Base-by-base conservation (phyloP, 1,284 basidiomycete species). In the Tilletiopsis washingtonensis region DNA sequence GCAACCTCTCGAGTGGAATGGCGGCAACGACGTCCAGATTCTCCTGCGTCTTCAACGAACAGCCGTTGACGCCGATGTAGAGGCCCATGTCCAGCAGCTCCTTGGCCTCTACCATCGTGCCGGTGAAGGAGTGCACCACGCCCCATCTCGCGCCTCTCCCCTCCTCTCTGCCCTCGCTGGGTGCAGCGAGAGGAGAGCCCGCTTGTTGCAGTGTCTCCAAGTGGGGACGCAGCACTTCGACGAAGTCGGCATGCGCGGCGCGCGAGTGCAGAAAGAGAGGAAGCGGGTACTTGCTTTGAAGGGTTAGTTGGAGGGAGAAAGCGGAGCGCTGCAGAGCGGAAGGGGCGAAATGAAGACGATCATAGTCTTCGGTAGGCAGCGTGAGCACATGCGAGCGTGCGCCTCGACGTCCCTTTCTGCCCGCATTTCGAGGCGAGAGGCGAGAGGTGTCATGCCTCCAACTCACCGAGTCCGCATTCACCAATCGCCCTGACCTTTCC, bases 61-160 rank as follows among this genome's bases (percentile, higher is more conserved):
- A 91, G 0, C 88, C 88, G 59, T 90, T 90, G 48, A 88, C 74
- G 47, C 83, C 82, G 49, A 88, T 79, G 42, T 53, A 70, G 6
- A 69, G 54, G 4, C 65, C 67, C 19, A 70, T 47, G 12, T 53
- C 49, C 15, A 90, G 81, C 49, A 88, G 75, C 67, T 91, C 85
- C 6, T 75, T 65, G 41, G 81, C 81, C 71, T 91, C 87, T 21
- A 79, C 78, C 1, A 69, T 58, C 0, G 80, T 81, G 0, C 88
- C 89, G 0, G 88, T 90, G 74, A 90, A 90, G 60, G 84, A 86
- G 74, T 91, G 90, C 6, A 89, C 87, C 6, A 91, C 87, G 21
- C 70, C 70, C 0, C 67, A 54, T 6, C 49, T 56, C 15, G 38
- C 40, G 12, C 38, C 26, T 19, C 38, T 46, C 51, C 44, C 38